These are phyloP conservation scores for Penicillium sclerotiorum DNA, from an alignment of 2,329 filamentous ascomycete species.

Conservation along the genomic window DNA sequence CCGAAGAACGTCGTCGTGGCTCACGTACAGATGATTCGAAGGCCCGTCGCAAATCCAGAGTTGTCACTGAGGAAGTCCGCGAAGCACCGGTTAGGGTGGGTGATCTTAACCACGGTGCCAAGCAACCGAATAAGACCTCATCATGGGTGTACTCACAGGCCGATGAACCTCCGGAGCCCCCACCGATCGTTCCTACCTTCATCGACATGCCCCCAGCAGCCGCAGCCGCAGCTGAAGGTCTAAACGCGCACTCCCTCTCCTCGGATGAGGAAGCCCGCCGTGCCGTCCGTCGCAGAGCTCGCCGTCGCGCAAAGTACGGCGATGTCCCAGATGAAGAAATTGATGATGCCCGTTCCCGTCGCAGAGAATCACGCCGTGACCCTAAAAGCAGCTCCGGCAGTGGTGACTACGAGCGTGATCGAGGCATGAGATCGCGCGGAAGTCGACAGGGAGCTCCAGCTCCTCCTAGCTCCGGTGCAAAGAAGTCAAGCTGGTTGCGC, in stretches of 20 bases:
- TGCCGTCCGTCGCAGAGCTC: constrained; percentile 40
- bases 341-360: constrained; percentile 39
- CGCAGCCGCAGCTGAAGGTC: constrained; percentile 24
- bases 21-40: constrained; percentile 39
- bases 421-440: constrained; percentile 34
- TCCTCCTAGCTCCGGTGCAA: constrained; percentile 31
- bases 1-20: constrained; percentile 31
- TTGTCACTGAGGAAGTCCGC: constrained; percentile 30
- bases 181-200: constrained; percentile 50
- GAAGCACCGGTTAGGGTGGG: constrained; percentile 36
- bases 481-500: constrained; percentile 48
- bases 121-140: constrained; percentile 49
- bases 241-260: constrained; percentile 39
- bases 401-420: constrained; percentile 43
- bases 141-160: constrained; percentile 54
- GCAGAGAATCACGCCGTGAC: constrained; percentile 36
- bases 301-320: constrained; percentile 44
- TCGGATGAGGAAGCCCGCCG: constrained; percentile 48
- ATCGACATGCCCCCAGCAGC: constrained; percentile 43
- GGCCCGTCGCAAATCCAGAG: constrained; percentile 30
- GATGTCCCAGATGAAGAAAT: constrained; percentile 41
- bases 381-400: constrained; percentile 46
- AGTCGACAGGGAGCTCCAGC: constrained; percentile 26
- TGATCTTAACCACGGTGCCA: constrained; percentile 29
- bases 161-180: constrained; percentile 51